Base-by-base conservation (phyloP, 2,329 filamentous ascomycete species). In the Nemania serpens region DNA sequence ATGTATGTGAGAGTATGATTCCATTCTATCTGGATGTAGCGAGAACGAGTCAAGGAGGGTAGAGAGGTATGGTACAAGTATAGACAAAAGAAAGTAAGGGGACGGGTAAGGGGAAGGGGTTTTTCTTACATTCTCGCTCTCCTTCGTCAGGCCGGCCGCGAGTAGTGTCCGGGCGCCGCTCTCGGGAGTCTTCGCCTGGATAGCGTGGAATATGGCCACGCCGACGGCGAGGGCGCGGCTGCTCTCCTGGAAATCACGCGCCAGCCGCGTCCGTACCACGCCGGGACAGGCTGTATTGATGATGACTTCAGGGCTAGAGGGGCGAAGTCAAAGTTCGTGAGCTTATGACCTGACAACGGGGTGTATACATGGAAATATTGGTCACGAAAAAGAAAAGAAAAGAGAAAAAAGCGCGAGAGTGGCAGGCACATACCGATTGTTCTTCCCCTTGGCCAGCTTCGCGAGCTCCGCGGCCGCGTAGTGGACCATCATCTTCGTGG, bases 281-380 rank as follows among this genome's bases (percentile, higher is more conserved):
- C 72, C 72, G 0, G 71, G 70, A 22, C 69, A 73, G 47, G 68
- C 53, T 5, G 66, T 69, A 49, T 73, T 72, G 53, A 73, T 20
- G 43, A 73, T 67, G 42, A 72, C 70, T 20, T 70, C 61, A 5
- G 71, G 70, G 7, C 69, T 71, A 25, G 29, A 11, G 5, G 5
- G 39, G 2, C 18, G 3, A n/a, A 6, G 18, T 25, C 10, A 5
- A 1, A 25, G 10, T 13, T 45, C 12, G 42, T 43, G 5, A 11
- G 20, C 20, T 42, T 2, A 20, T 2, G 11, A 5, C 1, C 18
- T 10, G 25, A 29, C 25, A 7, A 4, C 7, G 4, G 25, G 3
- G 25, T 29, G 7, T 29, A 29, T 29, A 29, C 4, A 29, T 29
- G 36, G 5, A 41, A 41, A n/a, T 12, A 42, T 5, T 15, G n/a